Conservation (phyloP, 305 asterid genomes). For the Stenogyne calaminthoides region DNA sequence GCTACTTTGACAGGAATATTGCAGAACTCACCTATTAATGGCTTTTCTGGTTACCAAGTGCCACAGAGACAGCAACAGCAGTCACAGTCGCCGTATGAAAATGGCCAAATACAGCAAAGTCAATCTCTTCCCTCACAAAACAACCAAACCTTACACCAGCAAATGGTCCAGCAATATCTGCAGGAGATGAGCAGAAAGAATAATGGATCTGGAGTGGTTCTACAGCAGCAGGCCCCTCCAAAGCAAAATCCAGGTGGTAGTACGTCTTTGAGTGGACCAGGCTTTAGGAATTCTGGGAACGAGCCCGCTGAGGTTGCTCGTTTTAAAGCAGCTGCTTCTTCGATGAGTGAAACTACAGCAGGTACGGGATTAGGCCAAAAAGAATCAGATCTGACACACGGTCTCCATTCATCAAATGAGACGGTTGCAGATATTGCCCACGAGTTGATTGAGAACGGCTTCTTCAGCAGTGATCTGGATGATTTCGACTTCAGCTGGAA, state of each 20-base stretch:
- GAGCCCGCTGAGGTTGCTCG: conserved; percentile 35
- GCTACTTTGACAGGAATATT: conserved; percentile 24
- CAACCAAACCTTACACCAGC: conserved; percentile 63
- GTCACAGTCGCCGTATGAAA: conserved; percentile 21
- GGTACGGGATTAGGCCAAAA: conserved; percentile 47
- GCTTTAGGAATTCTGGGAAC: conserved; percentile 36
- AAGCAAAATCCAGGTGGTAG: conserved; percentile 36
- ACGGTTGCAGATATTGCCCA: conserved; percentile 49
- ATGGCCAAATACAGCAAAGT: conserved; percentile 32
- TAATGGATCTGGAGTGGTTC: conserved; percentile 32
- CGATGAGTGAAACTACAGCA: conserved; percentile 51
- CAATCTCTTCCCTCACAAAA: conserved; percentile 36
- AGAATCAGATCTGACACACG: conserved; percentile 44
- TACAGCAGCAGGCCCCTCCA: conserved; percentile 33
- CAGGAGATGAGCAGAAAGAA: conserved; percentile 56
- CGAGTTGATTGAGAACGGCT: conserved; percentile 57
- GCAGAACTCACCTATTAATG: conserved; percentile 41
- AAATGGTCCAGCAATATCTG: conserved; percentile 67
- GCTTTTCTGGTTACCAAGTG: conserved; percentile 37
- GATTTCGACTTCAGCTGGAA: conserved; percentile 68
- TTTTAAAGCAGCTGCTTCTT: conserved; percentile 45
- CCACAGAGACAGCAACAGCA: conserved; percentile 38
- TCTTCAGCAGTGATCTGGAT: conserved; percentile 65
- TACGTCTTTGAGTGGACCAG: conserved; percentile 10
- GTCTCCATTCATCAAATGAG: conserved; percentile 54